Conservation (phyloP, 2,329 filamentous ascomycete species). For the Myriosclerotinia duriaeana region DNA sequence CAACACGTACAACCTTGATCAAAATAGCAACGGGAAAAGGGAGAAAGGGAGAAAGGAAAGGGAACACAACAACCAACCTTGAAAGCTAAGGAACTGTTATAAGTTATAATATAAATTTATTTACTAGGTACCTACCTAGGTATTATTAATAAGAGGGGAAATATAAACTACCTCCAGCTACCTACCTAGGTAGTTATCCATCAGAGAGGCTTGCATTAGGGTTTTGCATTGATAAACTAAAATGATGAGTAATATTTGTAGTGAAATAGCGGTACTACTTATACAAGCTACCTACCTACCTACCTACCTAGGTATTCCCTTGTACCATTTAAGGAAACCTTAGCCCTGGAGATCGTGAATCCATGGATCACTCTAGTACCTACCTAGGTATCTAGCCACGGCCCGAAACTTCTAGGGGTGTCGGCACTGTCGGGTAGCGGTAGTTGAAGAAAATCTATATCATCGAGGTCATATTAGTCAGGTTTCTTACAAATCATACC, state of each 20-base stretch:
- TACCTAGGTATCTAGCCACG: neutral
- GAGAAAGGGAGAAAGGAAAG: neutral
- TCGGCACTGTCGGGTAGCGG: neutral
- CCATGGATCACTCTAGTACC: neutral
- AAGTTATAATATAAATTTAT: neutral
- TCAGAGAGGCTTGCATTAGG: too few species aligned
- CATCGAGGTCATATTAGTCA: too few species aligned
- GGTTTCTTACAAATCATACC: conserved; percentile 1
- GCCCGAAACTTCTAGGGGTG: neutral
- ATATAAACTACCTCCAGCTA: too few species aligned
- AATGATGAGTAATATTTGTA: too few species aligned
- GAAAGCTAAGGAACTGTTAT: neutral
- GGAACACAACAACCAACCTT: too few species aligned
- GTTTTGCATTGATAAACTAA: neutral
- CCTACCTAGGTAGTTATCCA: too few species aligned
- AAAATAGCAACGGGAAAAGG: conserved; percentile 2
- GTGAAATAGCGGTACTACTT: too few species aligned
- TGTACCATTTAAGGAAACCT: neutral
- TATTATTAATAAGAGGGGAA: neutral
- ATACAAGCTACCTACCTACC: neutral
- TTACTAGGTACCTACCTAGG: neutral
- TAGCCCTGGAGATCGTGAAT: neutral
- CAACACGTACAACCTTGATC: conserved; percentile 3
- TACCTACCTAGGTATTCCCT: neutral
- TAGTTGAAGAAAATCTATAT: neutral